Evolutionary conservation across 2,329 filamentous ascomycete genomes (phyloP), one percentile per base, ranked within the genome.

Genomic region (Lasiodiplodia sp.): DNA sequence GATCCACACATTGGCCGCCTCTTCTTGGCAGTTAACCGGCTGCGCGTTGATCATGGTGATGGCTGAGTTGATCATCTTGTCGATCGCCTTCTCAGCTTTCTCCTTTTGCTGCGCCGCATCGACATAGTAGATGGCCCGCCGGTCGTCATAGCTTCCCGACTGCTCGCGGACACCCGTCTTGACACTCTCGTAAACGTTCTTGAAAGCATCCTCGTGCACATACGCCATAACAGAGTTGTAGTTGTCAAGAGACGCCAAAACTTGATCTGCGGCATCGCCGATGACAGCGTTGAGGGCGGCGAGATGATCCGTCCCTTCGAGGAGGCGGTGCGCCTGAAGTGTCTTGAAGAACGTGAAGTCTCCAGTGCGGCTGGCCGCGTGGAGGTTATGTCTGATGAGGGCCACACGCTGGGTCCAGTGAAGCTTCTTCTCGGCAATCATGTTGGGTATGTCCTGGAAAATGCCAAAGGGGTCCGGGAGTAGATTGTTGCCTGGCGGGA

Each of bases 301-400:
- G 4, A 82, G 79, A 73, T 83, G 80, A 70, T 83, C 82, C 10
- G 78, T 82, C 31, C 81, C 81, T 67, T 83, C 80, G 62, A 82
- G 75, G 60, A 84, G 75, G 18, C 78, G 77, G 40, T 80, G 76
- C 18, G 80, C 82, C 73, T 84, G 82, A 25, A 83, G 78, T 1
- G 78, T 78, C 69, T 82, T 83, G 78, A 84, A 84, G 75, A 84
- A 84, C 58, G 77, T 80, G 69, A 82, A 84, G 72, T 83, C 81
- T 56, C 79, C 79, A 52, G 80, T 83, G 25, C 79, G 75, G 69
- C 80, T 78, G 18, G 82, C 81, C 10, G 78, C 74, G 70, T 83
- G 81, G 38, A 83, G 77, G 49, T 82, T 83, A 70, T 83, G 82
- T 57, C 81, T 74, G 38, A 83, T 77, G 0, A 84, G 75, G 8